Conservation (phyloP, 805 yeast species). For the Tetrapisispora fleetii region DNA sequence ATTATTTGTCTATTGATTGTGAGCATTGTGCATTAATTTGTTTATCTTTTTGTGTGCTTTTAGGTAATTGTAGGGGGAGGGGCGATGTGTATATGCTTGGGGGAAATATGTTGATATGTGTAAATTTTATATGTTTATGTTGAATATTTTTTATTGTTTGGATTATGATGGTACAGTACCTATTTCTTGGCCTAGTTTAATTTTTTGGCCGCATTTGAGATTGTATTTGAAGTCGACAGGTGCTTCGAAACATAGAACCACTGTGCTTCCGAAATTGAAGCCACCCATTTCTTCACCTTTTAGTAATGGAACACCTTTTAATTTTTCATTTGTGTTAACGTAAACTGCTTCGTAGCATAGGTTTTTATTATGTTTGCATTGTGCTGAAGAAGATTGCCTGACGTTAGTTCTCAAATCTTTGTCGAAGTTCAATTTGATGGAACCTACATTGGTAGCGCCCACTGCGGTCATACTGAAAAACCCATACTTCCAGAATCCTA, state of each 20-base stretch:
- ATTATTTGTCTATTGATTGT: too few relatives aligned
- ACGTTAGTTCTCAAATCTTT: slow-evolving; percentile 81
- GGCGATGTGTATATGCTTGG: too few relatives aligned
- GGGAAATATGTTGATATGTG: too few relatives aligned
- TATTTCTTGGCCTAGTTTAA: slow-evolving; percentile 74
- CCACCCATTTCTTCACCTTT: slow-evolving; percentile 98
- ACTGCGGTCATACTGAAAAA: slow-evolving; percentile 98
- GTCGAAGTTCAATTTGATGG: slow-evolving; percentile 86
- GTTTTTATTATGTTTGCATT: neutral
- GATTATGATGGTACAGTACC: slow-evolving; percentile 35
- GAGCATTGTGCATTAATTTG: too few relatives aligned
- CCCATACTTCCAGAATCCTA: slow-evolving; percentile 96
- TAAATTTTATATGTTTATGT: neutral
- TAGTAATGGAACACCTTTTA: slow-evolving; percentile 78
- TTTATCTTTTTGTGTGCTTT: too few relatives aligned
- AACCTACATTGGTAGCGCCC: slow-evolving; percentile 99
- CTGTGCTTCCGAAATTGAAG: slow-evolving; percentile 88
- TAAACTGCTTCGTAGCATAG: slow-evolving; percentile 87
- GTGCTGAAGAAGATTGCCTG: slow-evolving; percentile 54
- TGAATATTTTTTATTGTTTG: too few relatives aligned
- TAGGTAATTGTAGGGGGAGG: too few relatives aligned
- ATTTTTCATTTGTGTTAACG: slow-evolving; percentile 45
- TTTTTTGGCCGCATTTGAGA: slow-evolving; percentile 59
- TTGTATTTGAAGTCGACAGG: slow-evolving; percentile 70
- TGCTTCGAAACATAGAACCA: slow-evolving; percentile 92